These are phyloP conservation scores for Brassica napus DNA, from an alignment of 345 rosid genomes.

Conservation along the genomic window Da-Ae NC_063447.1:61949001-61949500, in stretches of 20 bases:
- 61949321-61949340: slow-evolving; percentile 30
- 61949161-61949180: slow-evolving; percentile 7
- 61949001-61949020: slow-evolving; percentile 39
- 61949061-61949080: not conserved
- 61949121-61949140: slow-evolving; percentile 5
- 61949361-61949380: slow-evolving; percentile 35
- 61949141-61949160: slow-evolving; percentile 27
- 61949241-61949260: slow-evolving; percentile 14
- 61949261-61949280: slow-evolving; percentile 7
- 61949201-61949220: not conserved
- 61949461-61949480: not conserved
- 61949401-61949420: slow-evolving; percentile 27
- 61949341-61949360: not conserved
- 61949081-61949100: not conserved
- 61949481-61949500: not conserved
- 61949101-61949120: slow-evolving; percentile 3
- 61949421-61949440: slow-evolving; percentile 10
- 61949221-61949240: slow-evolving; percentile 5
- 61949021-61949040: slow-evolving; percentile 34
- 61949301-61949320: slow-evolving; percentile 38
- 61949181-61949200: not conserved
- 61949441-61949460: not conserved
- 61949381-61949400: slow-evolving; percentile 18
- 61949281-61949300: slow-evolving; percentile 21
- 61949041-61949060: not conserved